Base-by-base conservation (phyloP, 805 yeast species). In the Candida verbasci region DNA sequence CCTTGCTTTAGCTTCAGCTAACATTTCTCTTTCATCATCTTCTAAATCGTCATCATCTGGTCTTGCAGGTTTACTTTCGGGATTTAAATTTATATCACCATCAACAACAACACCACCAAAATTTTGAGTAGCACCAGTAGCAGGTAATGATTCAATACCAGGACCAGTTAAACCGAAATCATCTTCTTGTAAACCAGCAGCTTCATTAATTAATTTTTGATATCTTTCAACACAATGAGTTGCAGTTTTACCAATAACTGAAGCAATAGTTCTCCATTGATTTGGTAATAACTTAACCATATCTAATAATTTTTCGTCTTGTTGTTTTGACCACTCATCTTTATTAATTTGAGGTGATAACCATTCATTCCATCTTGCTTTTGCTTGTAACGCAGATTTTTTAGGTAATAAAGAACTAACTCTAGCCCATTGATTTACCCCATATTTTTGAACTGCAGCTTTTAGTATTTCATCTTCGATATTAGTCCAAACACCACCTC, bases 261-360 rank as follows among this genome's bases (percentile, higher is more conserved):
- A 76, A 1, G 95, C 83, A n/a, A 93, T 85, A 1, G 93, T 78
- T 31, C 95, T 74, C 98, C 98, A 91, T 60, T 89, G 97, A 43
- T 89, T 87, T 1, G 97, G 97, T 46, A 89, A 62, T 23, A 79
- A 57, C 46, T 76, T 74, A 0, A 85, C 88, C 41, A 87, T 50
- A 23, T 74, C 70, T 39, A 88, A 55, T 31, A 91, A 64, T 51
- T 74, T 74, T 30, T 75, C 80, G 55, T 91, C 98, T 41, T 89
- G 95, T 18, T 76, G 81, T 20, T 70, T 65, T 0, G 82, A 61
- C 93, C 96, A 93, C 18, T 72, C 80, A 1, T 59, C 41, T 44
- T 77, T 78, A 50, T 73, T 66, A 33, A 91, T 70, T 3, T 68
- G 57, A 1, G 97, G 97, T 53, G 80, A 82, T 25, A 91, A 62